Base-by-base conservation (phyloP, 768 basidiomycete species). In the Coprinopsis marcescibilis region DNA sequence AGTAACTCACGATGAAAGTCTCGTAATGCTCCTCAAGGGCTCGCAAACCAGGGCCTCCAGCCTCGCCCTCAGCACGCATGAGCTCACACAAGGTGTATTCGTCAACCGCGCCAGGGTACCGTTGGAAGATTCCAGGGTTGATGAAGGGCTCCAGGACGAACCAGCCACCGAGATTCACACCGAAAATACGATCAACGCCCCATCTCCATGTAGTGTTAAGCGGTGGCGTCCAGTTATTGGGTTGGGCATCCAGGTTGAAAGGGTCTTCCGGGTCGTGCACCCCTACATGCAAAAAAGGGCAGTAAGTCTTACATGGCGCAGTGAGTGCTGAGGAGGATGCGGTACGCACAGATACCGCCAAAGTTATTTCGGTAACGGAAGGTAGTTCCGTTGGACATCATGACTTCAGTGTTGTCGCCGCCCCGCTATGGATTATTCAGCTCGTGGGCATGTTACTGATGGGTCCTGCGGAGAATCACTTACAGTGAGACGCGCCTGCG, bases 121-220 rank as follows among this genome's bases (percentile, higher is more conserved):
- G 71, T 55, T 85, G 76, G 65, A 69, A 85, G 30, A 84, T 61
- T 2, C 69, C 69, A 0, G 85, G 85, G 1, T 75, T 65, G 61
- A 89, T 86, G 66, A 86, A 88, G 2, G 86, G 89, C 62, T 92
- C 89, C 26, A 81, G 66, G 7, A 81, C 79, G 56, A 90, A 80
- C 63, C 81, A 77, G 0, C 88, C 88, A 29, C 83, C 85, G 26
- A 89, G 65, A 58, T 89, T 89, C 35, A 84, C 80, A 13, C 79
- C 81, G 37, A 69, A 69, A 13, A 81, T 58, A 33, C 65, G 74
- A 64, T 88, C 75, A 33, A 60, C 56, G 11, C 80, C 80, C 73
- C 73, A 89, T 17, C 57, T 69, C 85, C 88, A 92, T 11, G 68
- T 71, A 42, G 78, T 69, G 60, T 82, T 84, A 17, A 92, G 61